Evolutionary conservation across 176 grass and related monocot species (phyloP), one percentile per base, ranked within the genome.

Genomic region (Coix lacrymajobi): DNA sequence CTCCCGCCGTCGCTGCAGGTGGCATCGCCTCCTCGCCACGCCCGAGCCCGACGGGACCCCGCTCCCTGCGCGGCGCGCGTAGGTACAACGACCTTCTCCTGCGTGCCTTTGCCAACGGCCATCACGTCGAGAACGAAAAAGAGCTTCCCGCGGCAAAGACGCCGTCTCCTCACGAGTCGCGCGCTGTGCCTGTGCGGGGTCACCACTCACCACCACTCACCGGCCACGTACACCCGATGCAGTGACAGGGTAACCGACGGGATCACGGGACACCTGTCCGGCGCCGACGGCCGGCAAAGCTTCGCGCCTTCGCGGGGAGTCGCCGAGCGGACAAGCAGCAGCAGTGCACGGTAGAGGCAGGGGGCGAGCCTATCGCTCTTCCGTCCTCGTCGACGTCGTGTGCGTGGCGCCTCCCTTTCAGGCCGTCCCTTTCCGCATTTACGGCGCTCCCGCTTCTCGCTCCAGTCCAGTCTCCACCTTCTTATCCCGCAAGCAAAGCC

Each of bases 401-500:
- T 30, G 9, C 62, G 63, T 34, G 37, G 4, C 29, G 44, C n/a
- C 38, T 48, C 30, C 79, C 61, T 86, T 62, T 80, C 2, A 61
- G 39, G 30, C 79, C 8, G 66, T 83, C 49, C 22, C 48, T 78
- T 40, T 83, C 79, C 5, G 71, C 70, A 49, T 49, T 64, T 81
- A 68, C 84, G 58, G 57, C 67, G 63, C 30, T 74, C 68, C 43
- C 81, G 80, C 34, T 20, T 37, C 48, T 14, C 39, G 56, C 12
- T 61, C 46, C 60, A 40, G 61, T 71, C 11, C 32, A 37, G 24
- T 67, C 76, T 45, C 68, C 48, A 22, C 40, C 74, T 72, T 78
- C 88, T 90, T 83, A 79, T 74, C 48, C 24, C 60, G 46, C 88
- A 86, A 83, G 79, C 66, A 83, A 90, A 90, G 31, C 44, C 29